A percentile compares a stretch with the other conserved stretches of the same genome.
Evolutionary conservation across 371 early-diverging fungal species (phyloP).

Genomic region (Mortierella sp.): DNA sequence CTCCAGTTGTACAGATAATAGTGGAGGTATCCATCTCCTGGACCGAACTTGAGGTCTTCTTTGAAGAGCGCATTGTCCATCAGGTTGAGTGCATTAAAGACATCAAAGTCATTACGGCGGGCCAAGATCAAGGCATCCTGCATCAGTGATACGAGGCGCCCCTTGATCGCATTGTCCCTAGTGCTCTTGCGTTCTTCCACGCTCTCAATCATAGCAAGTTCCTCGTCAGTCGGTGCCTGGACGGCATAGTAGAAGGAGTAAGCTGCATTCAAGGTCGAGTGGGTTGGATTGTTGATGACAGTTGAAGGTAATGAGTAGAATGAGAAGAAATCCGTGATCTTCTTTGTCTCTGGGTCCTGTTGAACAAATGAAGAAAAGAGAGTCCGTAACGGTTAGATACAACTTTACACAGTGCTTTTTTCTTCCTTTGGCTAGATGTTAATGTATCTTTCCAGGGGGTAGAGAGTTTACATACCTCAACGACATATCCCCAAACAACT

Average conservation of each 20-base stretch:
- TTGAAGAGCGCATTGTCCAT: constrained; percentile 85
- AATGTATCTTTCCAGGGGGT: too few species aligned
- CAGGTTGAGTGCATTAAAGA: constrained; percentile 91
- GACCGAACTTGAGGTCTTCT: constrained; percentile 88
- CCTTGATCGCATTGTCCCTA: constrained; percentile 58
- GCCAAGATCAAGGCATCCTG: constrained; percentile 86
- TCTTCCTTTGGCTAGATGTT: neutral
- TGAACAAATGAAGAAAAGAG: neutral
- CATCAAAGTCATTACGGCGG: constrained; percentile 81
- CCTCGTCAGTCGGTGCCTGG: constrained; percentile 56
- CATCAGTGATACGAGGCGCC: constrained; percentile 70
- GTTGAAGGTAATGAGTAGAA: constrained; percentile 95
- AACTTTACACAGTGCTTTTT: neutral
- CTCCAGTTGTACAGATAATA: constrained; percentile 97
- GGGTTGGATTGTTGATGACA: constrained; percentile 81
- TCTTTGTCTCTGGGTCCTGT: constrained; percentile 66
- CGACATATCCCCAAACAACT: constrained; percentile 94
- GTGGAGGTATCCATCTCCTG: constrained; percentile 93
- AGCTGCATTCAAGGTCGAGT: constrained; percentile 87
- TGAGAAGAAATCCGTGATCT: constrained; percentile 88
- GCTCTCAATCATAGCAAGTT: constrained; percentile 54
- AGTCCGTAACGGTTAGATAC: neutral
- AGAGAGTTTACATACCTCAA: constrained; percentile 67
- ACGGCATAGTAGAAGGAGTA: constrained; percentile 96
- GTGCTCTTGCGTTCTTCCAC: constrained; percentile 54